Evolutionary conservation across 768 basidiomycete species (phyloP), one percentile per base, ranked within the genome.

Genomic region (Sporobolomyces pararoseus): DNA sequence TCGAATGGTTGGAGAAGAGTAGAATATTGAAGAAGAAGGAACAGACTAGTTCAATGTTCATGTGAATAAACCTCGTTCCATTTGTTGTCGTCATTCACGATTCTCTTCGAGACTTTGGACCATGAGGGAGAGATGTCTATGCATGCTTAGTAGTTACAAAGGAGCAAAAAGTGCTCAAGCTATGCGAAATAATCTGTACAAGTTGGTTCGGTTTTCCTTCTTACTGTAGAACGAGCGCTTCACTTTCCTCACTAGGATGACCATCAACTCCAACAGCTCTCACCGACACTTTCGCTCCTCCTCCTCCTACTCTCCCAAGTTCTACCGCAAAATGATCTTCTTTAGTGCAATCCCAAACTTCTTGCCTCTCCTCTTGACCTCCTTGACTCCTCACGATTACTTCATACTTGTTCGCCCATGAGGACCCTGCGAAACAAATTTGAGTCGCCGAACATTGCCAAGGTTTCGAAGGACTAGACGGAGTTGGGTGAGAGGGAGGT

Each of bases 341-440:
- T 32, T 73, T 73, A 31, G 68, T 69, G 31, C 55, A 29, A 44
- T 73, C 72, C 5, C 1, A 19, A 2, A 51, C 65, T 49, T 59
- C 34, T 12, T 21, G 19, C 32, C 23, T 27, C 35, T 60, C 60
- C 46, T 59, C 58, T 5, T 7, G 25, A 7, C 61, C 50, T 9
- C 42, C 53, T n/a, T 39, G 13, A 3, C 47, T 12, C 25, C 64
- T 29, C 29, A 73, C 57, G 35, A 69, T 21, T 13, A 73, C 51
- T 32, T 62, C 57, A 54, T 74, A 74, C 46, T n/a, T 29, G 29
- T 50, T 12, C 4, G 73, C 73, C 73, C 73, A 74, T 1, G 66
- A 65, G 7, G 68, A 42, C 13, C 68, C 73, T 0, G 34, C 16
- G 59, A 66, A 70, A 31, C 58, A 59, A 5, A 59, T 4, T 21